phyloP scores from a whole-genome alignment of 2,329 filamentous ascomycete genomes.

The Colletotrichum sp. region DNA sequence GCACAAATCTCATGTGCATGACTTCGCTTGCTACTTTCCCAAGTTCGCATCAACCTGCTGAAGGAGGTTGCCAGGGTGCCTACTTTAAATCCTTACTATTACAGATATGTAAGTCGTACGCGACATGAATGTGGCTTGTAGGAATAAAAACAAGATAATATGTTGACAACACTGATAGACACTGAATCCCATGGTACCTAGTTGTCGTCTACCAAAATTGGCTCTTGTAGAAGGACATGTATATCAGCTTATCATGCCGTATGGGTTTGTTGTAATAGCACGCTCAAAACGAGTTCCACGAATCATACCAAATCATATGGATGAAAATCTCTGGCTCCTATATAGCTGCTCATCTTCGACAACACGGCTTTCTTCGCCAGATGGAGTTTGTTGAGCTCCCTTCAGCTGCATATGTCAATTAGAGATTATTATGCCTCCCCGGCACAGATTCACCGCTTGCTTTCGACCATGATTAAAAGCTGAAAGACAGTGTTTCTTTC shows the following conservation, averaged over 20 bases:
- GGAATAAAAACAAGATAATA: neutral
- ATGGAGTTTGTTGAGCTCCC: neutral
- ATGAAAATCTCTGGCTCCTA: neutral
- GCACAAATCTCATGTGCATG: neutral
- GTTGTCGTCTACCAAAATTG: neutral
- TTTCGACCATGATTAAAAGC: neutral
- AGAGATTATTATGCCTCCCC: neutral
- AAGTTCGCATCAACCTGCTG: neutral
- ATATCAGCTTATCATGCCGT: neutral
- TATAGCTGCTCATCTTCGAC: neutral
- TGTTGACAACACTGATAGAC: neutral
- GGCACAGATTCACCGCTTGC: too few relatives aligned
- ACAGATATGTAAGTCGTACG: neutral
- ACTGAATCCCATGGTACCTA: neutral
- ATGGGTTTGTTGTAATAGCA: neutral
- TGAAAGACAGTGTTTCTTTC: neutral
- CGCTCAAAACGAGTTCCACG: rapidly evolving
- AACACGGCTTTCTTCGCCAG: neutral
- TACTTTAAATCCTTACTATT: neutral
- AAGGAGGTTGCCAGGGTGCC: neutral
- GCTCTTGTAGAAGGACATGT: neutral
- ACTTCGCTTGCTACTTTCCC: neutral
- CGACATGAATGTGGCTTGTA: neutral
- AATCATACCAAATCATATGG: neutral
- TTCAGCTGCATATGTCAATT: neutral